Percentiles rank a stretch among this genome's conserved stretches.
These are phyloP conservation scores for Fraxinus velutina DNA, from an alignment of 305 asterid species.

Conservation along the genomic window DNA sequence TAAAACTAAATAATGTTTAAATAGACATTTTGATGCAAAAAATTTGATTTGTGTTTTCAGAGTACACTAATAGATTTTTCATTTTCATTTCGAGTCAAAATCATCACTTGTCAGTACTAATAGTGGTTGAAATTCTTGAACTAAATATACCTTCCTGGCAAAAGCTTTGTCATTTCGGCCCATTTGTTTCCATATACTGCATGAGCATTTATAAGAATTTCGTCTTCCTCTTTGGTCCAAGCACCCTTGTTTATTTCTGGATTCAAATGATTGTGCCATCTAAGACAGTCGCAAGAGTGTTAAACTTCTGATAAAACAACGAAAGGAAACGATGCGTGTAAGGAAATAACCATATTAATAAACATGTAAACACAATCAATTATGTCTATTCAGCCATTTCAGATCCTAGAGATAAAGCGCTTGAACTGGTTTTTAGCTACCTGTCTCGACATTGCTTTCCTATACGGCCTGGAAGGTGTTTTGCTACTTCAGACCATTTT, in stretches of 20 bases:
- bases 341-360: not conserved
- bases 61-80: not conserved
- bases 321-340: not conserved
- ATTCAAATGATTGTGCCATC: slow-evolving; percentile 63
- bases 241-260: slow-evolving; percentile 50
- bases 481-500: slow-evolving; percentile 55
- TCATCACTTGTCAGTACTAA: not conserved
- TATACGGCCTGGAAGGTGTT: slow-evolving; percentile 51
- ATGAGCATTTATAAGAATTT: slow-evolving; percentile 41
- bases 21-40: not conserved
- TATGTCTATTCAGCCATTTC: not conserved
- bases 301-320: not conserved
- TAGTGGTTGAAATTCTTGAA: slow-evolving; percentile 1
- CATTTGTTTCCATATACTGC: slow-evolving; percentile 50
- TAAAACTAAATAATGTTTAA: not conserved
- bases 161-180: slow-evolving; percentile 51
- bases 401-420: not conserved
- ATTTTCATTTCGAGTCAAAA: not conserved
- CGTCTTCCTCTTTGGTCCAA: slow-evolving; percentile 60
- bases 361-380: not conserved
- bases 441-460: slow-evolving; percentile 76
- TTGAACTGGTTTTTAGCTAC: slow-evolving; percentile 27
- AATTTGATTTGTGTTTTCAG: not conserved
- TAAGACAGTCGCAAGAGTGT: not conserved
- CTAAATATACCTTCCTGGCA: slow-evolving; percentile 53